Percentiles rank a stretch among this genome's conserved stretches.
Conservation (phyloP, 208 protist genomes). For the Crithidia mellificae region DNA sequence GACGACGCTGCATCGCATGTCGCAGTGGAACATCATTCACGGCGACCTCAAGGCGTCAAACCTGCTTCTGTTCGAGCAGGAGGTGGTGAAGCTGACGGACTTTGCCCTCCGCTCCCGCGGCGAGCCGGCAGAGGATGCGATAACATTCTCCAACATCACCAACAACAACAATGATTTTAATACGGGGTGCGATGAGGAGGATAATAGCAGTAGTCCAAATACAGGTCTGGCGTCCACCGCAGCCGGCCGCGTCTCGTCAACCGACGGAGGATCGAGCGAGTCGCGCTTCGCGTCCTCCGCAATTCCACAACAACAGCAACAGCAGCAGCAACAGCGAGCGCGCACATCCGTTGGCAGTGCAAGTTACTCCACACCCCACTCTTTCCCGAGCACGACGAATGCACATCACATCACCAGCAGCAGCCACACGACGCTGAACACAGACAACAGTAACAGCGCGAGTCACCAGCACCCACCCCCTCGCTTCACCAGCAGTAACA, state of each 20-base stretch:
- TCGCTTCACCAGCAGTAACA: too few relatives aligned
- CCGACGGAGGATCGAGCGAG: not conserved
- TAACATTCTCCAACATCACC: not conserved
- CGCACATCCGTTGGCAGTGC: too few relatives aligned
- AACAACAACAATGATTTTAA: not conserved
- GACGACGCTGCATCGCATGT: conserved; percentile 27
- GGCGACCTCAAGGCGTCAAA: conserved; percentile 92
- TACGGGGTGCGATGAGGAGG: not conserved
- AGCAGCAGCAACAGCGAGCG: not conserved
- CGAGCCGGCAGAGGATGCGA: conserved; percentile 10
- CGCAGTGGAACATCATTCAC: conserved; percentile 59
- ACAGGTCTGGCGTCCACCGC: not conserved
- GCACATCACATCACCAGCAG: too few relatives aligned
- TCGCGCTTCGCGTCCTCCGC: not conserved
- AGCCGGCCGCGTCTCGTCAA: not conserved
- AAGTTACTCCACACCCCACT: too few relatives aligned
- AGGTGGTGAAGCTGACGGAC: conserved; percentile 85
- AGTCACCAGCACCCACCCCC: not conserved
- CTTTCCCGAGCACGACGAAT: too few relatives aligned
- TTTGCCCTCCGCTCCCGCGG: conserved; percentile 69
- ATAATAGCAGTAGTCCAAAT: not conserved
- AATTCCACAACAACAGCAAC: not conserved
- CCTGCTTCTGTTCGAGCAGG: conserved; percentile 62
- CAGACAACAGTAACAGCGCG: too few relatives aligned
- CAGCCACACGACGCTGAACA: too few relatives aligned